A percentile compares a stretch with the other conserved stretches of the same genome.
phyloP scores from a whole-genome alignment of 192 early-diverging fungal genomes.

The Coemansia sp. region DNA sequence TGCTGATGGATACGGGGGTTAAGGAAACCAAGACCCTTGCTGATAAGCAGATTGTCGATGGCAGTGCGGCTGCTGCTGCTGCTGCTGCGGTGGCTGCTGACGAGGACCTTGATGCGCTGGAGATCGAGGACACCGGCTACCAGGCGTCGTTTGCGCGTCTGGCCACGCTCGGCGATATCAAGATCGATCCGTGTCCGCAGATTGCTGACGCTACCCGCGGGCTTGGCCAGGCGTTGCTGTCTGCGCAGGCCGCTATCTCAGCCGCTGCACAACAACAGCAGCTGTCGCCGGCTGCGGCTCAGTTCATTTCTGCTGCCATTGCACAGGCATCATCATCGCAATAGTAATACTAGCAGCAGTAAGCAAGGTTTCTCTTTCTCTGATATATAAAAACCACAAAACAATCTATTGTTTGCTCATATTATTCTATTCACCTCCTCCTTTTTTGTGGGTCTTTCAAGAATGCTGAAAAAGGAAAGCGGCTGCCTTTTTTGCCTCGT shows the following conservation, averaged over 20 bases:
- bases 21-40: conserved; percentile 42
- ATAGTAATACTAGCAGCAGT: too few relatives aligned
- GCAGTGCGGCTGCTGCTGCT: conserved; percentile 27
- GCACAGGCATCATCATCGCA: not conserved
- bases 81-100: conserved; percentile 47
- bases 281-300: conserved; percentile 16
- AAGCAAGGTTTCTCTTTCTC: too few relatives aligned
- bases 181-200: conserved; percentile 64
- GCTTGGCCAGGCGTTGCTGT: conserved; percentile 32
- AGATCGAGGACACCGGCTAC: conserved; percentile 82
- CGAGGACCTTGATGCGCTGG: conserved; percentile 66
- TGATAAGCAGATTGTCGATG: conserved; percentile 21
- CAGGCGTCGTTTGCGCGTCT: conserved; percentile 82
- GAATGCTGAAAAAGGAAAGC: too few relatives aligned
- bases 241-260: conserved; percentile 21
- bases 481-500: too few relatives aligned
- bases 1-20: conserved; percentile 48
- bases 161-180: conserved; percentile 65
- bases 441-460: too few relatives aligned
- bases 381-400: too few relatives aligned
- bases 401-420: too few relatives aligned
- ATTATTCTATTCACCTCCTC: too few relatives aligned
- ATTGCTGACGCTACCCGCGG: conserved; percentile 42
- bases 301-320: conserved; percentile 24
- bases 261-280: conserved; percentile 11